These are phyloP conservation scores for Nymphaea thermarum DNA, from an alignment of 164 flowering plant species.

Conservation along the genomic window DNA sequence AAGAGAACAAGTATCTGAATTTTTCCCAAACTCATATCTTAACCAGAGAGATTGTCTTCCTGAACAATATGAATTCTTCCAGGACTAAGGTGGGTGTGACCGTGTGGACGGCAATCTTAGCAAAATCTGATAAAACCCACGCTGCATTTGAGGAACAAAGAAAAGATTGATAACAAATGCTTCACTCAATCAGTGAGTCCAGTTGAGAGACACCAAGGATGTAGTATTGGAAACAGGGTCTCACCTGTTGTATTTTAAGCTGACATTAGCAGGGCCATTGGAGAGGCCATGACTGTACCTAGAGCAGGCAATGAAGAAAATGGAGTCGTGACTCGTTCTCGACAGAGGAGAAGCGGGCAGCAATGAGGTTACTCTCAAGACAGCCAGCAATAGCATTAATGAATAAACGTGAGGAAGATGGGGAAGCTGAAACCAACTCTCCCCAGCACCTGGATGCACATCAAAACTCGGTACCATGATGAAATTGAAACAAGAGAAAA, in stretches of 20 bases:
- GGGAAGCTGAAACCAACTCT: constrained; percentile 74
- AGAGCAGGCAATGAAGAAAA: constrained; percentile 56
- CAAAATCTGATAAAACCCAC: constrained; percentile 92
- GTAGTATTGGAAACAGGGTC: background rate
- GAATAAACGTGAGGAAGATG: constrained; percentile 70
- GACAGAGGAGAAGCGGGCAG: constrained; percentile 72
- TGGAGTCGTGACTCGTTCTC: constrained; percentile 68
- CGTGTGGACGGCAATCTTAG: constrained; percentile 71
- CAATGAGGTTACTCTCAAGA: constrained; percentile 48
- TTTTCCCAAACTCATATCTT: constrained; percentile 26
- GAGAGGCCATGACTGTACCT: constrained; percentile 75
- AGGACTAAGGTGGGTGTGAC: constrained; percentile 80
- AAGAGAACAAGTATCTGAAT: background rate
- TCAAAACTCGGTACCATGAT: background rate
- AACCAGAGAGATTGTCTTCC: constrained; percentile 38
- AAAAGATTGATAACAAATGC: background rate
- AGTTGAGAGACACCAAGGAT: no score
- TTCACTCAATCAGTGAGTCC: background rate
- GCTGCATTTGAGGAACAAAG: constrained; percentile 20
- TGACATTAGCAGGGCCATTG: constrained; percentile 72
- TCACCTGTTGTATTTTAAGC: constrained; percentile 63
- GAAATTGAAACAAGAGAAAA: background rate
- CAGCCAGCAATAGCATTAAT: constrained; percentile 57
- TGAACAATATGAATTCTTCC: constrained; percentile 55
- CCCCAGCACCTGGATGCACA: constrained; percentile 56